Evolutionary conservation across 805 yeast genomes (phyloP), one percentile per base, ranked within the genome.

Genomic region (Suhomyces canberraensis): DNA sequence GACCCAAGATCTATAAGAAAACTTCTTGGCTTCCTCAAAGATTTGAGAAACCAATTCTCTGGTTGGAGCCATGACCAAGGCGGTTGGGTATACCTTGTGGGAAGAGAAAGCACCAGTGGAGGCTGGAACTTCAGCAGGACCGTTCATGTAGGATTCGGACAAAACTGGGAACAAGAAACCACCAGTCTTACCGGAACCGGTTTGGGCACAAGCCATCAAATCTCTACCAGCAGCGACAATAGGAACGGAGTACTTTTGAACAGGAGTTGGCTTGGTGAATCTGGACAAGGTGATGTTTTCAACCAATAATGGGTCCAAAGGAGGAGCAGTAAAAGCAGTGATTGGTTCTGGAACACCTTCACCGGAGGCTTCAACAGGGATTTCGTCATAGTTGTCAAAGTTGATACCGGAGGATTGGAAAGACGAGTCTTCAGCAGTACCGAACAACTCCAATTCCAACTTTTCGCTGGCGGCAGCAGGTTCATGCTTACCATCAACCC

Each of bases 181-280:
- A 77, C 98, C 98, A 60, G 99, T 93, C 74, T 93, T 93, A 79
- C 99, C 99, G 41, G 98, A 90, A 83, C 96, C 96, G 51, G 96
- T 87, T 74, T 88, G 96, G 42, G 96, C 96, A 78, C 96, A 88
- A 25, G 96, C 96, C 96, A 87, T 88, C 69, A 87, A 76, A 68
- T 87, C 96, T 69, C 96, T 79, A 55, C 90, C 88, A 42, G 73
- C 79, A 42, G 91, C 87, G 48, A 88, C 91, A 48, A 88, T 87
- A 50, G 96, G 96, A 47, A 88, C 84, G 30, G 95, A 88, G 75
- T 87, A 87, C 69, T 88, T 88, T 65, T 87, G 96, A 40, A 87
- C 96, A 35, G 96, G 98, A 24, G 99, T 93, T 60, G 98, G 98
- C 67, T 78, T 88, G 47, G 86, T 79, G 75, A 91, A 93, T 66